Conservation (phyloP, 106 monocot genomes). For the Dactylorhiza incarnata region DNA sequence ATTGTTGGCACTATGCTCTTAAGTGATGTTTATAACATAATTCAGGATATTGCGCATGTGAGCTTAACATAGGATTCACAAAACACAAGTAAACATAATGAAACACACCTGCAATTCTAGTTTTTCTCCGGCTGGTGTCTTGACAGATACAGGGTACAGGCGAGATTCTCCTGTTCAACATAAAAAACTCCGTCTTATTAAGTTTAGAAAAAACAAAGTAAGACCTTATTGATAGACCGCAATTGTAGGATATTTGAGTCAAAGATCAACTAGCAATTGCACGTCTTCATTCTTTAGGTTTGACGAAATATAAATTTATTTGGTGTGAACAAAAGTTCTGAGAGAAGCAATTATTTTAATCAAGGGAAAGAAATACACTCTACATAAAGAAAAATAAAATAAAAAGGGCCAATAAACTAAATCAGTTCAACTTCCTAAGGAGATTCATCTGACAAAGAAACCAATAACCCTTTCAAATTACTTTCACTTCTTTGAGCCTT, state of each 20-base stretch:
- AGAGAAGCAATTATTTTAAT: neutral
- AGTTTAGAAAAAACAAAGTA: neutral
- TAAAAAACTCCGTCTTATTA: neutral
- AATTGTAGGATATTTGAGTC: neutral
- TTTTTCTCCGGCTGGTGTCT: slow-evolving; percentile 30
- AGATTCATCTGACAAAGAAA: neutral
- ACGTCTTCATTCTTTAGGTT: neutral
- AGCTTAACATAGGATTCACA: neutral
- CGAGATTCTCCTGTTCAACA: slow-evolving; percentile 21
- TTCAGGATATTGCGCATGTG: neutral
- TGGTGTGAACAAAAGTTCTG: neutral
- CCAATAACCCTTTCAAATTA: neutral
- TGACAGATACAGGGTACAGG: slow-evolving; percentile 37
- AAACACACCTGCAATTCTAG: slow-evolving; percentile 31
- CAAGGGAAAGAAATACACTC: neutral
- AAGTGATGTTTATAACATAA: neutral
- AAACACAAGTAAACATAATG: neutral
- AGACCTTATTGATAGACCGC: neutral
- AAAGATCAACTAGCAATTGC: neutral
- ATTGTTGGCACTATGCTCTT: neutral
- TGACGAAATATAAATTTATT: neutral
- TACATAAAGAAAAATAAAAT: neutral
- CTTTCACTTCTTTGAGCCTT: neutral
- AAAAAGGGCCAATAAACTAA: neutral
- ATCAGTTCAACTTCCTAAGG: neutral